Evolutionary conservation across 2,329 filamentous ascomycete species (phyloP).

Genomic region (Tolypocladium ophioglossoides): DNA sequence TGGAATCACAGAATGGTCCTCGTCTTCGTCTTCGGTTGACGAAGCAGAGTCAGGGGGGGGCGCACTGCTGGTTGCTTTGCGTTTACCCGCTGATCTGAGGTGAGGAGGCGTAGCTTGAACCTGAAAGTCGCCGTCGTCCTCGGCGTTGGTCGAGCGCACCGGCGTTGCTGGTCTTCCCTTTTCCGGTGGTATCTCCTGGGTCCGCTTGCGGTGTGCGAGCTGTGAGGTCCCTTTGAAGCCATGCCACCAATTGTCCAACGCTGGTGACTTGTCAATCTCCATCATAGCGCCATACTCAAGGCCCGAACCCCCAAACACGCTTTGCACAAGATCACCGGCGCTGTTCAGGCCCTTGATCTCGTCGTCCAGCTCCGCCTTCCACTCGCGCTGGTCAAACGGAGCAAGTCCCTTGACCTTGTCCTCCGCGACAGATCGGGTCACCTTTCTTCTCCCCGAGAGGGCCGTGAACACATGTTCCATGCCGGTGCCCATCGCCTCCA

Average conservation of each 20-base stretch:
- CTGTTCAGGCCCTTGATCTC: conserved; percentile 17
- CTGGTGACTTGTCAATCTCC: conserved; percentile 20
- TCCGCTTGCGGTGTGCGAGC: conserved; percentile 9
- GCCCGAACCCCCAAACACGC: conserved; percentile 28
- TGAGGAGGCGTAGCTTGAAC: conserved; percentile 37
- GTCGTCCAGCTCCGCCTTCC: conserved; percentile 20
- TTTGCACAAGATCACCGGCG: conserved; percentile 24
- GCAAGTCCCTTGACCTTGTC: conserved; percentile 41
- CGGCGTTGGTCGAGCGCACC: conserved; percentile 9
- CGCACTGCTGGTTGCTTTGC: conserved; percentile 4
- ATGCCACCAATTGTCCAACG: conserved; percentile 40
- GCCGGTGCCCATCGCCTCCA: conserved; percentile 39
- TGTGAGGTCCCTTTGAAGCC: conserved; percentile 23
- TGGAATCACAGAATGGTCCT: conserved; percentile 11
- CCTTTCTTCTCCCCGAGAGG: conserved; percentile 36
- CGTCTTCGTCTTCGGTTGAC: conserved; percentile 23
- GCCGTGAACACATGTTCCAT: conserved; percentile 43
- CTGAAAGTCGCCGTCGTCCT: conserved; percentile 40
- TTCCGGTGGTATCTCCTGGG: conserved; percentile 3
- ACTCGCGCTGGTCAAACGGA: conserved; percentile 31
- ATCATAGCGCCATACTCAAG: conserved; percentile 18
- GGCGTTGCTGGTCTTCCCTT: conserved; percentile 5
- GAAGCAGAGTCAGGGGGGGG: conserved; percentile 15
- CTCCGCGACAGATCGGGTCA: conserved; percentile 32
- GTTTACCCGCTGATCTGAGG: conserved; percentile 16